Evolutionary conservation across 2,329 filamentous ascomycete species (phyloP), one percentile per base, ranked within the genome.

Genomic region (Aureobasidium namibiae): DNA sequence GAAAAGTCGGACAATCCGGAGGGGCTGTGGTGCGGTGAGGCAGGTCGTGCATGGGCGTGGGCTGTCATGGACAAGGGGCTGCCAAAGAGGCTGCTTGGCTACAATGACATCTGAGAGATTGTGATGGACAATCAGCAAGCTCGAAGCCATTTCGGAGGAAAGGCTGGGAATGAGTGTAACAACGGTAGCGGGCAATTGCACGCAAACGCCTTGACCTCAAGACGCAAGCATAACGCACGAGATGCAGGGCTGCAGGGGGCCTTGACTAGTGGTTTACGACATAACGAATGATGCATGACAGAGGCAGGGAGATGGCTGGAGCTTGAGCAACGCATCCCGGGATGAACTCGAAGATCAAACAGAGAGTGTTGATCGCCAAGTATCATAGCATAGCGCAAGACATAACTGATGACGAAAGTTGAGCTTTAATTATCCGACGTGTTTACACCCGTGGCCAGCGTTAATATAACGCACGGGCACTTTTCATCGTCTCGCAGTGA

Each of bases 1-100:
- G 78, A 81, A 61, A 76, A 76, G 67, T 78, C 75, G 33, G 75
- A 78, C 24, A 74, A 79, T 34, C 76, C 78, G 7, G 78, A 77
- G 31, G 73, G 74, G 5, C 67, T 82, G 31, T 81, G 78, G 68
- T 78, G 76, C 56, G 72, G 69, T 45, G 69, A 73, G 57, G 73
- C 69, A 26, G 72, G 70, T 14, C 63, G 75, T 48, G 76, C 75
- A 33, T 78, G 75, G 73, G 70, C 69, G 10, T 78, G 74, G 74
- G 74, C 72, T 21, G 70, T 73, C 46, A 68, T 69, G 57, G 73
- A 80, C 61, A 74, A 74, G 64, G 70, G 72, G 3, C 61, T 79
- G 56, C 69, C 74, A 54, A 80, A 77, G 68, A 69, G 74, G 33
- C 72, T 78, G 44, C 66, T 80, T 56, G 78, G 77, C 6, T 80